Evolutionary conservation across 2,329 filamentous ascomycete species (phyloP).

Genomic region (Colletotrichum echinochloae): DNA sequence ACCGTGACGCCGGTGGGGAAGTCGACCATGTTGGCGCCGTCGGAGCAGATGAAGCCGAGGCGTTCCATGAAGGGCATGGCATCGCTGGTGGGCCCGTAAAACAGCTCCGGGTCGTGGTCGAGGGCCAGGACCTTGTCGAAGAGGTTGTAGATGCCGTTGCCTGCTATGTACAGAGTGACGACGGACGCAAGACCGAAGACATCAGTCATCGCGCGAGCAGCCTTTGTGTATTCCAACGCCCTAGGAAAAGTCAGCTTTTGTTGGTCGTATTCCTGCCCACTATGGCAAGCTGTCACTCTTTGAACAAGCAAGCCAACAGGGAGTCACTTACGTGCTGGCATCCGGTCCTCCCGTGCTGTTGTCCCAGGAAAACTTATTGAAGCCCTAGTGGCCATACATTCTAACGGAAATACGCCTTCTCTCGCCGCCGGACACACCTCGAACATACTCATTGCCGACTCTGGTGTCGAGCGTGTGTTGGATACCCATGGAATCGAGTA

Average conservation of each 20-base stretch:
- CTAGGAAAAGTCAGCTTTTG: constrained; percentile 42
- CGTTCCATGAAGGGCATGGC: constrained; percentile 74
- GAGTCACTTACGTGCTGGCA: constrained; percentile 64
- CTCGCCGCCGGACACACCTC: constrained; percentile 77
- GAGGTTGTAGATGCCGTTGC: constrained; percentile 75
- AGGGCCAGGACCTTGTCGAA: constrained; percentile 79
- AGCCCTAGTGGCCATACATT: constrained; percentile 68
- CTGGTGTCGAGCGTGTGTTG: constrained; percentile 72
- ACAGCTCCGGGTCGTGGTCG: constrained; percentile 74
- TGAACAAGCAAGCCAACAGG: background rate
- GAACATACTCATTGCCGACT: constrained; percentile 74
- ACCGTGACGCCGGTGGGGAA: constrained; percentile 75
- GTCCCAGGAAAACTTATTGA: constrained; percentile 75
- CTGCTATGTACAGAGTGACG: constrained; percentile 77
- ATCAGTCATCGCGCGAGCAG: constrained; percentile 73
- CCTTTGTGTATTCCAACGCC: constrained; percentile 70
- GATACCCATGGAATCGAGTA: constrained; percentile 69
- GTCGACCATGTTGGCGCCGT: constrained; percentile 73
- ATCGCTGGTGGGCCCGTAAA: constrained; percentile 69
- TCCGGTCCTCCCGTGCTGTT: constrained; percentile 75
- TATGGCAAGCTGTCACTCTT: background rate
- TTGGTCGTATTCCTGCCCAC: background rate
- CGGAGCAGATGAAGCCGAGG: constrained; percentile 71
- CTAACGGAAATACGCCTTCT: constrained; percentile 77
- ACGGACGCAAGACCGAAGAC: constrained; percentile 70